Base-by-base conservation (phyloP, 2,329 filamentous ascomycete species). In the Colletotrichum filicis region DNA sequence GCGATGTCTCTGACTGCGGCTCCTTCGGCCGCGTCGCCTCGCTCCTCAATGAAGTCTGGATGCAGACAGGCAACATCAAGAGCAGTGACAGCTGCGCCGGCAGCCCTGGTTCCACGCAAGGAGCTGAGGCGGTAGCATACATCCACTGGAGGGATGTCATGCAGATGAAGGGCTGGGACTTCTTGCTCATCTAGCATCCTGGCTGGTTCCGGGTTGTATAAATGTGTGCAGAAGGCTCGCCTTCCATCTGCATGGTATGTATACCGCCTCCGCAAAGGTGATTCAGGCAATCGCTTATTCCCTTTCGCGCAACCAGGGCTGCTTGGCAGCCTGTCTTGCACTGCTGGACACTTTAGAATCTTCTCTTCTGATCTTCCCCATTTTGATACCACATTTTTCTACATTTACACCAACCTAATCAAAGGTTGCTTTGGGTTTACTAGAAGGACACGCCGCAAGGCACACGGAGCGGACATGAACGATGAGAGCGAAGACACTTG, bases 131-230 rank as follows among this genome's bases (percentile, higher is more conserved):
- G 78, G 83, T 85, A 83, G 92, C 91, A 80, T 92, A 93, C 85
- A 90, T 97, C 83, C 95, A 95, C 91, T 98, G 96, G 96, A 90
- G 96, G 85, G 94, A 97, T 85, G 91, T 96, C 81, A 98, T 98
- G 95, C 91, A 91, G 85, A 91, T 92, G 85, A 97, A 96, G 86
- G 91, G 91, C 78, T 98, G 95, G 95, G 94, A 97, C 82, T 97
- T 95, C 85, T 88, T 98, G 83, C 90, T 98, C 83, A 95, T 98
- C 84, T 98, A 63, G 65, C 37, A 59, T 67, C 75, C 70, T 64
- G 66, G 71, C 66, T 66, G 71, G 71, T 61, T 56, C 66, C 46
- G 28, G 55, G 71, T 66, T 71, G 55, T 32, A 49, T 55, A 66
- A 42, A 56, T 19, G n/a, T 42, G 66, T 35, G 53, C 26, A 63